Evolutionary conservation across 441 rosid genomes (phyloP).

Genomic region (Jatropha podagrica): DNA sequence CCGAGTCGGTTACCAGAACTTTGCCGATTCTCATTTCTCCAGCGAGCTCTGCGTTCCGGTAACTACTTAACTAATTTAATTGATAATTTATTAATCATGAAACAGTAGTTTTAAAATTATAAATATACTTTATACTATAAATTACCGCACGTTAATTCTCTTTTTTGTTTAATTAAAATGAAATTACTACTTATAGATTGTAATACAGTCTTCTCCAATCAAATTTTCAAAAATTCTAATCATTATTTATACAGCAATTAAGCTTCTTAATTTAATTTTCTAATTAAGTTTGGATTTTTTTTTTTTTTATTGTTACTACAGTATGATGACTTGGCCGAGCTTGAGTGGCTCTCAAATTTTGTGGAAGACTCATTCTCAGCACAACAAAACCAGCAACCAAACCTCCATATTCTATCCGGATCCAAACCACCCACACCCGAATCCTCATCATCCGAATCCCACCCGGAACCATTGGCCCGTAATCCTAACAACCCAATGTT

Average conservation of each 20-base stretch:
- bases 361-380: conserved; percentile 70
- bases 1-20: conserved; percentile 28
- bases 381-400: conserved; percentile 43
- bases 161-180: no score
- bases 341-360: conserved; percentile 79
- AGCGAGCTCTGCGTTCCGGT: conserved; percentile 72
- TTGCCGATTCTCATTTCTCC: conserved; percentile 51
- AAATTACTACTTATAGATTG: no score
- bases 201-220: no score
- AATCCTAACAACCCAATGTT: conserved; percentile 36
- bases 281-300: not conserved
- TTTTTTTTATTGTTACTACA: conserved; percentile 23
- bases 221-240: not conserved
- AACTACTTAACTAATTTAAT: not conserved
- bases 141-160: no score
- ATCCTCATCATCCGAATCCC: conserved; percentile 41
- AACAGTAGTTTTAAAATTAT: no score
- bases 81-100: not conserved
- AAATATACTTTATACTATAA: no score
- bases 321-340: conserved; percentile 71
- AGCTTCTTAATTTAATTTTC: not conserved
- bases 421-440: conserved; percentile 49
- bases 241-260: not conserved
- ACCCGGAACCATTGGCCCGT: conserved; percentile 24
- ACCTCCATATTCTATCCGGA: conserved; percentile 38